A percentile compares a stretch with the other conserved stretches of the same genome.
Conservation (phyloP, 2,329 filamentous ascomycete genomes). For the Fusarium kyushuense region DNA sequence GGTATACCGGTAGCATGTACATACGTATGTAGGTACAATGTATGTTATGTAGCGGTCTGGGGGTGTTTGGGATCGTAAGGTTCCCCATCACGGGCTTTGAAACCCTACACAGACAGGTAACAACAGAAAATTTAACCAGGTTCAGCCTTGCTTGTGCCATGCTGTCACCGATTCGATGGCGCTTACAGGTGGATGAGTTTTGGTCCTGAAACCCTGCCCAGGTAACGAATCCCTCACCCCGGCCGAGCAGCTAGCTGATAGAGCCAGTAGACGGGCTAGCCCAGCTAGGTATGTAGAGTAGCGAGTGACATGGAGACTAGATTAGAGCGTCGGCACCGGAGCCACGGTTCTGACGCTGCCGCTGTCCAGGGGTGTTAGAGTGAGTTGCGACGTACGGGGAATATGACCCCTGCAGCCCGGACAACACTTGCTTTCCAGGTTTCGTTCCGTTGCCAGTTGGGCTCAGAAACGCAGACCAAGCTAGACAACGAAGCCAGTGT, state of each 20-base stretch:
- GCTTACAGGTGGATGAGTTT: slow-evolving; percentile 31
- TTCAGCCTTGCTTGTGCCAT: slow-evolving; percentile 22
- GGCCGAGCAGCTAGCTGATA: slow-evolving; percentile 10
- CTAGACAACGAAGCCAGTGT: slow-evolving; percentile 8
- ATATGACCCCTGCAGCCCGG: slow-evolving; percentile 38
- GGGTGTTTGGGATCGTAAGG: slow-evolving; percentile 12
- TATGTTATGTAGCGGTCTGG: slow-evolving; percentile 18
- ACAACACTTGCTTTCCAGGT: slow-evolving; percentile 16
- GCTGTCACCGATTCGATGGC: slow-evolving; percentile 17
- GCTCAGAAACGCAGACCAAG: background rate
- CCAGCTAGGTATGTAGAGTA: background rate
- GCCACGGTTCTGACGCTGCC: slow-evolving; percentile 48
- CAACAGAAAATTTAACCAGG: slow-evolving; percentile 22
- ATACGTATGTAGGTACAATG: background rate
- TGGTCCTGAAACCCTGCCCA: slow-evolving; percentile 33
- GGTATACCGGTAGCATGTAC: slow-evolving; percentile 17
- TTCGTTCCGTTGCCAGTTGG: slow-evolving; percentile 21
- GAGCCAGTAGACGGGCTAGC: slow-evolving; percentile 1
- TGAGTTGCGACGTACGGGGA: slow-evolving; percentile 34
- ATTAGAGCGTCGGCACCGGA: slow-evolving; percentile 45
- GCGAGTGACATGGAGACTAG: background rate
- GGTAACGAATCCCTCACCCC: slow-evolving; percentile 12
- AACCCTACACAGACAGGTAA: slow-evolving; percentile 30
- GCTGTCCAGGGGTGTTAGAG: slow-evolving; percentile 31
- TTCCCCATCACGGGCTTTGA: slow-evolving; percentile 34